These are phyloP conservation scores for Jacaranda mimosifolia DNA, from an alignment of 257 asterid genomes.

Conservation along the genomic window DNA sequence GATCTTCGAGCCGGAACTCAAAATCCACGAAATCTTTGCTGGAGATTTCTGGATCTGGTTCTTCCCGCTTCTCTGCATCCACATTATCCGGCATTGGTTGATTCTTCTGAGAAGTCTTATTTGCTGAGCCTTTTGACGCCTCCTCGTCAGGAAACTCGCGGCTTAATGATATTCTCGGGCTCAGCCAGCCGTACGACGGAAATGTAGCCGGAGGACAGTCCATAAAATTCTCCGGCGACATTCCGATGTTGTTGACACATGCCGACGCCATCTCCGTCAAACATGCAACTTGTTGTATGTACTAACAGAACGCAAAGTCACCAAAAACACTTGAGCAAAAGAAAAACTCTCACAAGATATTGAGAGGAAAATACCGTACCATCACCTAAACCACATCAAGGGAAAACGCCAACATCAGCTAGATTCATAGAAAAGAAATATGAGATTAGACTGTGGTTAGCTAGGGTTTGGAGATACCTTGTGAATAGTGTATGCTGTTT, in stretches of 20 bases:
- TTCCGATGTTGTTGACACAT: constrained; percentile 63
- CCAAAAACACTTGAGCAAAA: neutral
- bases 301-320: neutral
- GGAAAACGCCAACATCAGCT: constrained; percentile 24
- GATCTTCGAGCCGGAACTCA: constrained; percentile 90
- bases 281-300: constrained; percentile 40
- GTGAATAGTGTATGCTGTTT: constrained; percentile 20
- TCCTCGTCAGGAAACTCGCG: constrained; percentile 47
- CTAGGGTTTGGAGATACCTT: constrained; percentile 47
- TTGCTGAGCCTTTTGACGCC: constrained; percentile 37
- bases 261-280: constrained; percentile 74
- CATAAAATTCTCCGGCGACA: constrained; percentile 63
- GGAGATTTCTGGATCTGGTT: constrained; percentile 68
- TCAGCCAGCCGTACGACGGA: constrained; percentile 63
- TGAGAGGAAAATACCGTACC: neutral
- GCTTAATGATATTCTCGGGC: constrained; percentile 57
- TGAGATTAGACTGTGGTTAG: constrained; percentile 16
- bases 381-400: constrained; percentile 24
- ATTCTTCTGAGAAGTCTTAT: constrained; percentile 38
- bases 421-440: constrained; percentile 17
- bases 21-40: constrained; percentile 62
- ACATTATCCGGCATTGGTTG: constrained; percentile 33
- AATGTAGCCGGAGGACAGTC: constrained; percentile 61
- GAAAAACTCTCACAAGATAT: constrained; percentile 1
- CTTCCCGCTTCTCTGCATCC: constrained; percentile 40